phyloP scores from a whole-genome alignment of 1,139 yeast species.

The Hemisphaericaspora xylofermentans region DNA sequence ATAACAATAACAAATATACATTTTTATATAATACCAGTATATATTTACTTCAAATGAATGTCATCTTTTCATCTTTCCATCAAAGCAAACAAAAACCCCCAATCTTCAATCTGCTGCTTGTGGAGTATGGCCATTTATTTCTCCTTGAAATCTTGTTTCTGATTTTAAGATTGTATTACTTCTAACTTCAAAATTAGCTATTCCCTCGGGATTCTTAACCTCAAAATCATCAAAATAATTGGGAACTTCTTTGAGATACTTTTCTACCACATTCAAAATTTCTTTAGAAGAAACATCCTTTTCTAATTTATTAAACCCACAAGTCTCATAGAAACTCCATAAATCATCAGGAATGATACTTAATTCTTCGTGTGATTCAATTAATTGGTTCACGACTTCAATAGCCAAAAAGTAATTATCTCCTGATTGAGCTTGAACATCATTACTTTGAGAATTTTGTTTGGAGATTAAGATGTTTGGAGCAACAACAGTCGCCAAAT shows the following conservation, averaged over 20 bases:
- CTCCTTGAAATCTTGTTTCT: constrained; percentile 30
- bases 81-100: no score
- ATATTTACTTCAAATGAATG: background rate
- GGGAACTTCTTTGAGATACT: constrained; percentile 31
- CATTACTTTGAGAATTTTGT: constrained; percentile 24
- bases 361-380: constrained; percentile 79
- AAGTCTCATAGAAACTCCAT: constrained; percentile 35
- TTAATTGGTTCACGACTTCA: constrained; percentile 83
- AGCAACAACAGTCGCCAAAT: constrained; percentile 91
- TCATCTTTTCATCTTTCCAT: no score
- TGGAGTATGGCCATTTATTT: constrained; percentile 29
- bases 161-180: constrained; percentile 37
- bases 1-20: background rate
- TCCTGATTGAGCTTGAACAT: constrained; percentile 33
- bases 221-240: constrained; percentile 16
- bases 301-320: constrained; percentile 27
- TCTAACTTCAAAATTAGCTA: constrained; percentile 29
- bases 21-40: constrained; percentile 1
- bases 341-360: constrained; percentile 70
- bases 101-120: background rate
- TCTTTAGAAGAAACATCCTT: constrained; percentile 35
- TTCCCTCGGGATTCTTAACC: constrained; percentile 10
- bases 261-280: constrained; percentile 34
- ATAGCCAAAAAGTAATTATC: constrained; percentile 87
- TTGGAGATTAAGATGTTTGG: constrained; percentile 78